Base-by-base conservation (phyloP, 2,329 filamentous ascomycete genomes). In the Periconia digitata region DNA sequence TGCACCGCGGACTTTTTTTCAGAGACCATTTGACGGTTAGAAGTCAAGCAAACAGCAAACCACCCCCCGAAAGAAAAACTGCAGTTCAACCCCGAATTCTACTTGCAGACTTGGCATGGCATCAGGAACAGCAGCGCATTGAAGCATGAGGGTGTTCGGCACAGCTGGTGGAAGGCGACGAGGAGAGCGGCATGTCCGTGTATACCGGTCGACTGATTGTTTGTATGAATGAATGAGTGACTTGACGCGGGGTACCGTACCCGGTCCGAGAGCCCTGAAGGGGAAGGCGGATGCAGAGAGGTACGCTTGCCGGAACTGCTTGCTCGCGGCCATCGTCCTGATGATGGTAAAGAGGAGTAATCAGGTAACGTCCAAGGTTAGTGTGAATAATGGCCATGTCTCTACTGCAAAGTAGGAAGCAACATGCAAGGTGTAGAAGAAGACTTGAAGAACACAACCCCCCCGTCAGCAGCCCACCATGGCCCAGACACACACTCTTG, bases 161-260 rank as follows among this genome's bases (percentile, higher is more conserved):
- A 32, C 27, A 32, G 27, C n/a, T 32, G n/a, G n/a, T n/a, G n/a
- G n/a, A n/a, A n/a, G n/a, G n/a, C n/a, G n/a, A n/a, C n/a, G n/a
- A n/a, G n/a, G n/a, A 32, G n/a, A 32, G 27, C 27, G 27, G n/a
- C 27, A 32, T 32, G n/a, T n/a, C n/a, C n/a, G n/a, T n/a, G n/a
- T n/a, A n/a, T n/a, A n/a, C n/a, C n/a, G n/a, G n/a, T n/a, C n/a
- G n/a, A n/a, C n/a, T n/a, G n/a, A n/a, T n/a, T 29, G 22, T 40
- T 27, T 42, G 34, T 29, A 43, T 16, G 35, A 17, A 29, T 32
- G 34, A 34, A 43, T 21, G n/a, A 35, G 37, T 29, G 32, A 48
- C 15, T 43, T 40, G 37, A 47, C 49, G 49, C 41, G 36, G 49
- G 49, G 49, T 44, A 44, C 24, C 24, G 49, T 44, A 44, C 24